Evolutionary conservation across 306 rosid genomes (phyloP).

Genomic region (Prunus dulcis): DNA sequence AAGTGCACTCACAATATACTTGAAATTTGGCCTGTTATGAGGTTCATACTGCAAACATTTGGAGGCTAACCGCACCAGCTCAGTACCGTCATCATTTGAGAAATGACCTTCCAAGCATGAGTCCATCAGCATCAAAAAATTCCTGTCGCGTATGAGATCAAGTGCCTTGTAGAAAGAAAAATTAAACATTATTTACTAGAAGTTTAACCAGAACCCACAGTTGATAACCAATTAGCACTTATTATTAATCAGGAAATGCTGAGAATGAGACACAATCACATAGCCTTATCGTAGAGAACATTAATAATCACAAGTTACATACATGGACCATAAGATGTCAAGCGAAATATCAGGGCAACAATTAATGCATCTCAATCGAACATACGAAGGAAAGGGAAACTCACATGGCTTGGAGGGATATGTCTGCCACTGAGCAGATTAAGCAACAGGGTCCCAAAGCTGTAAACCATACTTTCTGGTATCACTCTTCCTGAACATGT

Average conservation of each 20-base stretch:
- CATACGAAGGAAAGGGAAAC: constrained; percentile 1
- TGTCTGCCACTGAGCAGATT: constrained; percentile 87
- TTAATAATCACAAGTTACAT: not conserved
- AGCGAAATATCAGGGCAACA: too few species aligned
- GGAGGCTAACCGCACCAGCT: constrained; percentile 72
- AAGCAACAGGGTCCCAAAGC: constrained; percentile 81
- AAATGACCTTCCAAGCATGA: constrained; percentile 84
- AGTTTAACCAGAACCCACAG: not conserved
- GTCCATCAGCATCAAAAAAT: constrained; percentile 69
- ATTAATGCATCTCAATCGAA: too few species aligned
- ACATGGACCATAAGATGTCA: too few species aligned
- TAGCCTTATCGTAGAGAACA: not conserved
- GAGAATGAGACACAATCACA: not conserved
- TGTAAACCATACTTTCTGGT: constrained; percentile 68
- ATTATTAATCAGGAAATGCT: too few species aligned
- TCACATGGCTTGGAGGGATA: constrained; percentile 83
- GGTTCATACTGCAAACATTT: constrained; percentile 85
- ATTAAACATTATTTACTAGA: not conserved
- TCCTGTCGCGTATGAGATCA: constrained; percentile 74
- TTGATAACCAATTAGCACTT: too few species aligned
- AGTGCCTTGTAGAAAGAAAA: constrained; percentile 56
- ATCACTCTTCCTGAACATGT: constrained; percentile 62
- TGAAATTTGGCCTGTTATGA: constrained; percentile 88
- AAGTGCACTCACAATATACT: constrained; percentile 67
- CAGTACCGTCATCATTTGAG: constrained; percentile 84